Evolutionary conservation across 495 filamentous ascomycete species (phyloP).

Genomic region (Pseudotulostoma volvatum): DNA sequence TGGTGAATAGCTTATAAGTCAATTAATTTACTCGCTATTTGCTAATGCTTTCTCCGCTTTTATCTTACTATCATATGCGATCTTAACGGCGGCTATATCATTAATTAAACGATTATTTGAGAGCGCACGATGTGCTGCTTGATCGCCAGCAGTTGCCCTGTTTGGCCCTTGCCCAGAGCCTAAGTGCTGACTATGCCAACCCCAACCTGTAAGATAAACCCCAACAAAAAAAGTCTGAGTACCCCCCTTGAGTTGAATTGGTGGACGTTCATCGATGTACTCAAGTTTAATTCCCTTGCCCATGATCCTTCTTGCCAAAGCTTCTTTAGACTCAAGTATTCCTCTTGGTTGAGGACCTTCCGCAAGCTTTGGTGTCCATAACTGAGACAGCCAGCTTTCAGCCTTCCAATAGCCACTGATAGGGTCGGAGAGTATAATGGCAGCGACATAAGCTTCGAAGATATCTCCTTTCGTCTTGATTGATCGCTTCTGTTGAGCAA

Average conservation of each 20-base stretch:
- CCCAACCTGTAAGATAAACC: constrained; percentile 57
- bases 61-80: constrained; percentile 13
- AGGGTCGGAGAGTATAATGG: constrained; percentile 48
- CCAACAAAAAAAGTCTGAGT: constrained; percentile 51
- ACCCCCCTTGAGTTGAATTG: constrained; percentile 37
- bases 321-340: constrained; percentile 30
- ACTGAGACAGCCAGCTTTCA: constrained; percentile 47
- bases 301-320: constrained; percentile 39
- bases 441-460: constrained; percentile 79
- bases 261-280: constrained; percentile 41
- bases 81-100: constrained; percentile 35
- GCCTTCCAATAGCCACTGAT: constrained; percentile 39
- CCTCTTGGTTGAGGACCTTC: constrained; percentile 23
- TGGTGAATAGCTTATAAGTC: no score
- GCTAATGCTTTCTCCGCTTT: no score
- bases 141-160: constrained; percentile 58
- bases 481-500: constrained; percentile 29
- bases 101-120: constrained; percentile 41
- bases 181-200: constrained; percentile 44
- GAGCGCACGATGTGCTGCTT: constrained; percentile 52
- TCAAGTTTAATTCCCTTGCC: constrained; percentile 44
- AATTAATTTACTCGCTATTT: no score
- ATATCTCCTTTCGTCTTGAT: constrained; percentile 66
- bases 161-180: constrained; percentile 50
- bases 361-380: constrained; percentile 44